These are phyloP conservation scores for Handroanthus guayacan DNA, from an alignment of 257 asterid species.

Conservation along the genomic window DNA sequence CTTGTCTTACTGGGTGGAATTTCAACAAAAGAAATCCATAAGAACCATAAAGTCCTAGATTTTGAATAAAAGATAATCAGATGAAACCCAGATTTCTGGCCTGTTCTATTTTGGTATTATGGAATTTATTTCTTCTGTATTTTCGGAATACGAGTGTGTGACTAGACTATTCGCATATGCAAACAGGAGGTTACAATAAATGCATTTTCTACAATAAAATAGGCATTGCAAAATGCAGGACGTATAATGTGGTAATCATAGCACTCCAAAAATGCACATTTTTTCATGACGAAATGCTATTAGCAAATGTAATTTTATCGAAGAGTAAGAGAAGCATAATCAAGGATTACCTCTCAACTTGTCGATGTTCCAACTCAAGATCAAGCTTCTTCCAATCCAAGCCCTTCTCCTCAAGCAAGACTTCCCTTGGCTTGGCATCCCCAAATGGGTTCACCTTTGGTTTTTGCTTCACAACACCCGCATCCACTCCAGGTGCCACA, in stretches of 20 bases:
- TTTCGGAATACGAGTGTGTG: too few species aligned
- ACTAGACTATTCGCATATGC: not conserved
- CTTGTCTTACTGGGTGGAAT: too few species aligned
- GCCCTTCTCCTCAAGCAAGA: conserved; percentile 91
- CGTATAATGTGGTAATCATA: conserved; percentile 5
- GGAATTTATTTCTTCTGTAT: too few species aligned
- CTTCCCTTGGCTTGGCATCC: conserved; percentile 96
- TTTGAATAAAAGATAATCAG: too few species aligned
- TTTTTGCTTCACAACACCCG: conserved; percentile 59
- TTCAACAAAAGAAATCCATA: too few species aligned
- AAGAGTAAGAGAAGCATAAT: conserved; percentile 12
- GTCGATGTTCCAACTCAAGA: conserved; percentile 78
- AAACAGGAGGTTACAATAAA: not conserved
- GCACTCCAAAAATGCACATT: not conserved
- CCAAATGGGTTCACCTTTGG: conserved; percentile 96
- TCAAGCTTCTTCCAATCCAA: conserved; percentile 97
- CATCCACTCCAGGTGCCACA: conserved; percentile 48
- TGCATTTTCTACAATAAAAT: conserved; percentile 17
- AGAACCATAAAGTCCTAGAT: too few species aligned
- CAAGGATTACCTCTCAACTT: conserved; percentile 69
- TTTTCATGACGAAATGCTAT: not conserved
- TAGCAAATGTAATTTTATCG: conserved; percentile 5
- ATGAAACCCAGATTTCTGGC: too few species aligned
- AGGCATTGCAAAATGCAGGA: not conserved
- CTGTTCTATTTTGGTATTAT: too few species aligned